These are phyloP conservation scores for Didymellaceae sp. DNA, from an alignment of 2,329 filamentous ascomycete species.

Conservation along the genomic window DNA sequence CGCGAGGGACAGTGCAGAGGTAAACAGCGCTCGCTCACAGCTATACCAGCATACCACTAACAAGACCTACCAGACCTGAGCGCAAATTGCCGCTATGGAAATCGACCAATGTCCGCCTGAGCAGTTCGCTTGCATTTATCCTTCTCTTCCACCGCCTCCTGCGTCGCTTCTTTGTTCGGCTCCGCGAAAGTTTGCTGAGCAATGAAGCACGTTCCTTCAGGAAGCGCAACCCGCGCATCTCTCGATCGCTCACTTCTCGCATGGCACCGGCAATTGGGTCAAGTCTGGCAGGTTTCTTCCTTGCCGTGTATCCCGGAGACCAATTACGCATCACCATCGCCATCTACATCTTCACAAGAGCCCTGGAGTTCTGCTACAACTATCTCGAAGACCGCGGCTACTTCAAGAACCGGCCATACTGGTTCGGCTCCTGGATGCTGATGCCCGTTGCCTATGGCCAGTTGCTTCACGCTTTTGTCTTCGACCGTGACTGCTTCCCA, in stretches of 20 bases:
- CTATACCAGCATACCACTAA: neutral
- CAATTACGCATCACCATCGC: slow-evolving; percentile 79
- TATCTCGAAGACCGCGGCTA: slow-evolving; percentile 73
- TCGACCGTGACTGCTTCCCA: slow-evolving; percentile 60
- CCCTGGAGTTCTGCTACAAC: slow-evolving; percentile 88
- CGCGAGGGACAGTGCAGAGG: slow-evolving; percentile 39
- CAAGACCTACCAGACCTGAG: slow-evolving; percentile 38
- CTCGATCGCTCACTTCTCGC: slow-evolving; percentile 76
- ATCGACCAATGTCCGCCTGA: slow-evolving; percentile 76
- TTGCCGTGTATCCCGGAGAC: slow-evolving; percentile 76
- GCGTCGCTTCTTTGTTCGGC: slow-evolving; percentile 83
- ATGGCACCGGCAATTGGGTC: slow-evolving; percentile 91
- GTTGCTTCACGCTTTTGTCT: slow-evolving; percentile 59
- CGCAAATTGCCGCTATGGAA: slow-evolving; percentile 52
- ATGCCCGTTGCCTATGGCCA: slow-evolving; percentile 59
- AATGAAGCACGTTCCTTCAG: slow-evolving; percentile 83
- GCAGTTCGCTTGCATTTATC: slow-evolving; percentile 82
- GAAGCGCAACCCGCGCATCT: slow-evolving; percentile 78
- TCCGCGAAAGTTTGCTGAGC: slow-evolving; percentile 79
- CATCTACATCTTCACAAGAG: slow-evolving; percentile 81
- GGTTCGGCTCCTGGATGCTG: slow-evolving; percentile 60
- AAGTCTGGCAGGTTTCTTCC: slow-evolving; percentile 80
- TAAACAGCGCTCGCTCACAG: slow-evolving; percentile 4
- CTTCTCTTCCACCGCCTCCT: slow-evolving; percentile 87
- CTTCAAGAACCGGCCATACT: slow-evolving; percentile 72